Evolutionary conservation across 306 rosid species (phyloP), one percentile per base, ranked within the genome.

Genomic region (Dalbergia cochinchinensis): DNA sequence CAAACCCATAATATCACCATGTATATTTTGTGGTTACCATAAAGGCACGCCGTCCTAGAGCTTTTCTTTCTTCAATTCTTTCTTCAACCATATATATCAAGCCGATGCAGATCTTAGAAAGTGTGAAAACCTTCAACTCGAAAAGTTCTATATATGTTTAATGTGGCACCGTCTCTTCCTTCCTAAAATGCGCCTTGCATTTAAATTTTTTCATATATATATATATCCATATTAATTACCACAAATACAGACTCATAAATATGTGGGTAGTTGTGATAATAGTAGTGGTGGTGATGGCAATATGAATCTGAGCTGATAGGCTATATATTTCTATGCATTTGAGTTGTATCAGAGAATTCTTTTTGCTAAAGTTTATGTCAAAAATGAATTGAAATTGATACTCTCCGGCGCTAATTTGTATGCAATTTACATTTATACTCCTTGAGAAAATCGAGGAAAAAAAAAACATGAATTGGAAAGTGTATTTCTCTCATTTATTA

Each of bases 11-110:
- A 61, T 50, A 69, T 41, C 58, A 64, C 79, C 77, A 50, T 4
- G 2, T 72, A 83, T 73, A 60, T 66, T 83, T 31, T 83, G 86
- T 83, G 86, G 83, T 41, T 65, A 78, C 35, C 73, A 16, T 39
- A 14, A 5, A 2, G 42, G 16, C 86, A 83, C 75, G 74, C 42
- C 75, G 14, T 58, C 16, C 65, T 26, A 11, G 65, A 53, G 59
- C 39, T 0, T 76, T 6, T 20, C 44, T 18, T n/a, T n/a, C n/a
- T n/a, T 37, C 41, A 6, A 37, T 37, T 4, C 41, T 0, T 37
- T 37, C 5, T 37, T 37, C 41, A 37, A 37, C 7, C 41, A 37
- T 37, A 37, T 37, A 37, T 37, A 37, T 37, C 7, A 37, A 37
- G 41, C 41, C 9, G 48, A 10, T 1, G 48, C 48, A 42, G 58